Evolutionary conservation across 2,329 filamentous ascomycete genomes (phyloP).

Genomic region (Colletotrichum cereale): DNA sequence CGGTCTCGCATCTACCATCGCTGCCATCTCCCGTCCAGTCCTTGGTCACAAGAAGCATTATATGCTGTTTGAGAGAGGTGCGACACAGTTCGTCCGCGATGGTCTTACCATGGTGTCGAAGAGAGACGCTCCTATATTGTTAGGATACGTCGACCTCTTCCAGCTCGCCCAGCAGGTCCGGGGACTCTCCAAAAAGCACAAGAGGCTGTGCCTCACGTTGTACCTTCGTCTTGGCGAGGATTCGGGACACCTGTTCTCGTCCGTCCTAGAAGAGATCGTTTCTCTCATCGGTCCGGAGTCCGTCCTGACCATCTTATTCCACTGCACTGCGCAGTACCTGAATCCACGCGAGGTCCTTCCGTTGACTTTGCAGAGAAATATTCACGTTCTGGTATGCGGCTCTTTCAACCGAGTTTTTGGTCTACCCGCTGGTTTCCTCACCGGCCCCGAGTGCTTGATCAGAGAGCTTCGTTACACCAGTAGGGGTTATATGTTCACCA

Average conservation of each 20-base stretch:
- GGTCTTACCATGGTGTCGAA: background rate
- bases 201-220: background rate
- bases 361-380: background rate
- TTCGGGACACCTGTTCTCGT: slow-evolving; percentile 12
- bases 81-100: slow-evolving; percentile 21
- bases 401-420: slow-evolving; percentile 32
- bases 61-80: slow-evolving; percentile 9
- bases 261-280: slow-evolving; percentile 13
- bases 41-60: slow-evolving; percentile 1
- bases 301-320: slow-evolving; percentile 29
- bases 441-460: slow-evolving; percentile 25
- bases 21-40: slow-evolving; percentile 2
- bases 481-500: slow-evolving; percentile 34
- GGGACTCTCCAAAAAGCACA: slow-evolving; percentile 9
- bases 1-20: slow-evolving; percentile 29
- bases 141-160: slow-evolving; percentile 22
- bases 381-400: slow-evolving; percentile 27
- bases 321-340: slow-evolving; percentile 25
- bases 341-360: slow-evolving; percentile 10
- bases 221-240: slow-evolving; percentile 20
- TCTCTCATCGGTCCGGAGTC: slow-evolving; percentile 7
- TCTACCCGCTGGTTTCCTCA: slow-evolving; percentile 27
- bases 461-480: slow-evolving; percentile 37
- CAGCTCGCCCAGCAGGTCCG: slow-evolving; percentile 19
- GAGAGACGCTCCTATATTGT: background rate